These are phyloP conservation scores for Backusella tuberculispora DNA, from an alignment of 192 early-diverging fungal species.

Conservation along the genomic window DNA sequence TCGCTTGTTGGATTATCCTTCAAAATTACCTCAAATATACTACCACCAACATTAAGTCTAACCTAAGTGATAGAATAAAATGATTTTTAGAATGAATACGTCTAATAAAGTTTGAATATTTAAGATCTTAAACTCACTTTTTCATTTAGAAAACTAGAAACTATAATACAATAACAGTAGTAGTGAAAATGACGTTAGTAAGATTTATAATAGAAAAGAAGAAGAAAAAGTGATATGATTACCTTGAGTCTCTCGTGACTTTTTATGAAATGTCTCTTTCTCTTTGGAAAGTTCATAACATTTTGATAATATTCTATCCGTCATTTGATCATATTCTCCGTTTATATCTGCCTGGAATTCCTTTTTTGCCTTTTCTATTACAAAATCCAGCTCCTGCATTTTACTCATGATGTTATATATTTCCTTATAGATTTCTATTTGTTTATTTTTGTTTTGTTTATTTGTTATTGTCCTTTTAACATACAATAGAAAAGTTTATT, in stretches of 20 bases:
- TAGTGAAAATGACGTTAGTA: not conserved
- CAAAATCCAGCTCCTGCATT: slow-evolving; percentile 21
- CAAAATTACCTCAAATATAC: slow-evolving; percentile 30
- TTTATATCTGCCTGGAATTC: slow-evolving; percentile 18
- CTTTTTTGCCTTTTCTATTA: slow-evolving; percentile 18
- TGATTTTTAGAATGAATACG: not conserved
- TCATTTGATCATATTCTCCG: slow-evolving; percentile 22
- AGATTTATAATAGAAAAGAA: not conserved
- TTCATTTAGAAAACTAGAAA: slow-evolving; percentile 17
- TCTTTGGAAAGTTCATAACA: slow-evolving; percentile 16
- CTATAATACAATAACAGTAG: not conserved
- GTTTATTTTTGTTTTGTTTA: not conserved
- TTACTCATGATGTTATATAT: slow-evolving; percentile 24
- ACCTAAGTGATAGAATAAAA: not conserved
- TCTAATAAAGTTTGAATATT: no score
- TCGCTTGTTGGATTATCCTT: not conserved
- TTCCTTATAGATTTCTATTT: slow-evolving; percentile 30
- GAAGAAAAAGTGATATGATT: not conserved
- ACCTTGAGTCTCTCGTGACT: slow-evolving; percentile 14
- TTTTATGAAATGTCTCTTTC: not conserved
- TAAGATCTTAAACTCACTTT: not conserved
- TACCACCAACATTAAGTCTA: slow-evolving; percentile 30
- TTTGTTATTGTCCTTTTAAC: not conserved
- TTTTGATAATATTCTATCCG: not conserved
- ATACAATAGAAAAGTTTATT: not conserved